Percentiles rank a stretch among this genome's conserved stretches.
These are phyloP conservation scores for Aspergillus fumigatus DNA, from an alignment of 2,329 filamentous ascomycete species.

Conservation along the genomic window DNA sequence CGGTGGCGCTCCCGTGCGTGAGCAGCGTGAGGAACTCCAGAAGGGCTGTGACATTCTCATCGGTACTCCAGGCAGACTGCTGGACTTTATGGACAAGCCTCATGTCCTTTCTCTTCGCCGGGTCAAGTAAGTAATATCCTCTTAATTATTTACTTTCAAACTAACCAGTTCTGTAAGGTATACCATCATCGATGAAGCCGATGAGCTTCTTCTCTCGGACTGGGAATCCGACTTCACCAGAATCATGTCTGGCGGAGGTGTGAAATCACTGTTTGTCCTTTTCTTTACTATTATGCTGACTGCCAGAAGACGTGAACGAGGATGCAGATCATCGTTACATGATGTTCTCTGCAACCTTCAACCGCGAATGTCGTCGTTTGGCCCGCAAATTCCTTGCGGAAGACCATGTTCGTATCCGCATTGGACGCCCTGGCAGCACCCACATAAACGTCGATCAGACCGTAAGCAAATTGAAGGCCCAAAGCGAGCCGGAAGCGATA, in stretches of 20 bases:
- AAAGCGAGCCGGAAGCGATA: background rate
- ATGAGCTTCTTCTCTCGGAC: conserved; percentile 78
- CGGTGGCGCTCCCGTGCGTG: conserved; percentile 68
- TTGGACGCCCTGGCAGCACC: conserved; percentile 80
- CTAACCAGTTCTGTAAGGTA: conserved; percentile 36
- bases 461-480: conserved; percentile 26
- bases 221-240: conserved; percentile 73
- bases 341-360: conserved; percentile 95
- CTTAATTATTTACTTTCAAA: background rate
- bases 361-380: conserved; percentile 69
- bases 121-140: conserved; percentile 55
- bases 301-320: conserved; percentile 61
- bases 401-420: conserved; percentile 73
- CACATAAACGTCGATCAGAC: conserved; percentile 78
- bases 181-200: conserved; percentile 86
- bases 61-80: conserved; percentile 78
- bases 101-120: conserved; percentile 67
- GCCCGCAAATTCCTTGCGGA: conserved; percentile 71
- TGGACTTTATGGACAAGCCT: conserved; percentile 74
- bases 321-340: conserved; percentile 65
- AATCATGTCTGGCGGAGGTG: conserved; percentile 78
- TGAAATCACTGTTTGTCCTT: conserved; percentile 29
- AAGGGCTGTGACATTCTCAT: conserved; percentile 88
- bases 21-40: conserved; percentile 68
- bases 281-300: conserved; percentile 10